A percentile compares a stretch with the other conserved stretches of the same genome.
Conservation (phyloP, 1,284 basidiomycete species). For the Boletellus deceptivus region DNA sequence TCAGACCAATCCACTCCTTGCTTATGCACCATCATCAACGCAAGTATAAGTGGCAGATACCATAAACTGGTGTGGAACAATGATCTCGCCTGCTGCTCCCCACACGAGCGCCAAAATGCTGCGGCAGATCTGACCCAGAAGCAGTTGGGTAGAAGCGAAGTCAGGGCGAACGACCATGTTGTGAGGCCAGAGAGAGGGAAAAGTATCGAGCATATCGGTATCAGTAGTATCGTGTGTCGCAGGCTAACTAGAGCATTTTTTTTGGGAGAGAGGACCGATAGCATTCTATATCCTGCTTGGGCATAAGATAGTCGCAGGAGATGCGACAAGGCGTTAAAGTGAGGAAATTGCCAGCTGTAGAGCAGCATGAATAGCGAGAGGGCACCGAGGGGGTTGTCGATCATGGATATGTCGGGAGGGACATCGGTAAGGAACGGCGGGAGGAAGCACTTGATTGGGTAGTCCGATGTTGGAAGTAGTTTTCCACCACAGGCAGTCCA, state of each 20-base stretch:
- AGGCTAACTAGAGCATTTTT: constrained; percentile 87
- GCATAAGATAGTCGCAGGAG: constrained; percentile 89
- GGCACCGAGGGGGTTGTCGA: constrained; percentile 77
- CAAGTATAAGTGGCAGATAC: constrained; percentile 89
- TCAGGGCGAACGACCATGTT: constrained; percentile 83
- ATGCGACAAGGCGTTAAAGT: constrained; percentile 94
- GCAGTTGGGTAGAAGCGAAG: constrained; percentile 75
- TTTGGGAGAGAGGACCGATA: constrained; percentile 76
- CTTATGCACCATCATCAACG: constrained; percentile 94
- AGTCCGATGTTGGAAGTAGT: constrained; percentile 61
- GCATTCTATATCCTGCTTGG: constrained; percentile 93
- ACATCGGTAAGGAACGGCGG: constrained; percentile 46
- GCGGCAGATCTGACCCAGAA: constrained; percentile 71
- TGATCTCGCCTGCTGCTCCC: constrained; percentile 79
- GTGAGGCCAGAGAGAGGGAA: constrained; percentile 87
- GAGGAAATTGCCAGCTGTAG: constrained; percentile 98
- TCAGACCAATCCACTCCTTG: constrained; percentile 73
- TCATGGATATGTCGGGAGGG: constrained; percentile 44
- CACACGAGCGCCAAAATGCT: constrained; percentile 70
- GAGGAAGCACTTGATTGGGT: constrained; percentile 58
- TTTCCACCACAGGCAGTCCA: constrained; percentile 94
- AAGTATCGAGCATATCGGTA: constrained; percentile 80
- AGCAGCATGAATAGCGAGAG: constrained; percentile 78
- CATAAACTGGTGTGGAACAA: constrained; percentile 86
- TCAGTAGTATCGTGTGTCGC: constrained; percentile 77